Conservation (phyloP, 495 filamentous ascomycete genomes). For the Tuber umbilicatum region DNA sequence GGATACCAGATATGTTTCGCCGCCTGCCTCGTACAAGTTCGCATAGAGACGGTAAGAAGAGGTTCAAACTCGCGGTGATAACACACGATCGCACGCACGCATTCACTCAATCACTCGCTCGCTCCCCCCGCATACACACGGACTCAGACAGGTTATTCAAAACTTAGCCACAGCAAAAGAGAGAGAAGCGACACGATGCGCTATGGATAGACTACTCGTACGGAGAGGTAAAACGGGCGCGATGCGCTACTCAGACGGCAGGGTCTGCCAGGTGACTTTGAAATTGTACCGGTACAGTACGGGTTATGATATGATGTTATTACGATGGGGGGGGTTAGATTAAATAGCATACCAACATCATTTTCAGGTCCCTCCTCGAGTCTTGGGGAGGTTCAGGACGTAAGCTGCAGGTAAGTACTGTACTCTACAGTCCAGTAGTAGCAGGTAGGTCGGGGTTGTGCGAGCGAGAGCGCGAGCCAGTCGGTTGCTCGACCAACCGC, state of each 20-base stretch:
- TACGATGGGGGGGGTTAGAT: neutral
- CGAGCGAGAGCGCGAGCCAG: neutral
- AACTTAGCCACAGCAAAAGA: neutral
- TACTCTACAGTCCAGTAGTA: neutral
- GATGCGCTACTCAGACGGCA: neutral
- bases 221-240: neutral
- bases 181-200: neutral
- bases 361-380: neutral
- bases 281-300: neutral
- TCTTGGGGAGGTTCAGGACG: neutral
- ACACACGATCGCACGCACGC: neutral
- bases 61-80: neutral
- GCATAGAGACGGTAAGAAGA: conserved; percentile 4
- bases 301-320: neutral
- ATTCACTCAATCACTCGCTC: neutral
- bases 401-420: neutral
- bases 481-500: conserved; percentile 1
- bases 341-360: neutral
- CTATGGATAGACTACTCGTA: neutral
- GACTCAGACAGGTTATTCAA: neutral
- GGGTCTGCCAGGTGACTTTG: neutral
- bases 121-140: neutral
- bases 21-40: neutral
- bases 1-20: conserved; percentile 3
- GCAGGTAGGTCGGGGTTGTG: neutral